phyloP scores from a whole-genome alignment of 257 asterid species.

The Coffea canephora region DNA sequence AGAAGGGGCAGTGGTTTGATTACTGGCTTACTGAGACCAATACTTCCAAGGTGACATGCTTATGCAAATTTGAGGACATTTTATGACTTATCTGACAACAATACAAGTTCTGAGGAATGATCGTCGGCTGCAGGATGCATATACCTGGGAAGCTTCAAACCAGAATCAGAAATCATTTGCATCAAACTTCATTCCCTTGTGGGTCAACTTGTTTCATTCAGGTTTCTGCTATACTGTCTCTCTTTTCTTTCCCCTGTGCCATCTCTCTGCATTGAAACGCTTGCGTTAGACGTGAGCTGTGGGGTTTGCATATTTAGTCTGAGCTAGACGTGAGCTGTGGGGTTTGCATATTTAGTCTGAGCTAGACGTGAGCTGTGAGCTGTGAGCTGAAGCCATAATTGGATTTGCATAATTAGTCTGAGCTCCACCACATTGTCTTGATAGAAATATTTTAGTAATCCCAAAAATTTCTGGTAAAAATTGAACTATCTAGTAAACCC shows the following conservation, averaged over 20 bases:
- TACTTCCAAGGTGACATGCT: constrained; percentile 34
- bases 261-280: background rate
- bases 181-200: constrained; percentile 80
- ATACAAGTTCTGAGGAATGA: background rate
- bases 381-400: background rate
- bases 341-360: constrained; percentile 4
- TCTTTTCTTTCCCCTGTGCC: background rate
- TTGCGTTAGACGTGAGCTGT: background rate
- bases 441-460: background rate
- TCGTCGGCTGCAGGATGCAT: constrained; percentile 34
- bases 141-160: constrained; percentile 53
- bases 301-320: constrained; percentile 4
- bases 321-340: background rate
- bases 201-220: constrained; percentile 61
- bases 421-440: background rate
- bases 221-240: constrained; percentile 38
- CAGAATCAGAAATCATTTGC: constrained; percentile 63
- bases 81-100: background rate
- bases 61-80: background rate
- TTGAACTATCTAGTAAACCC: background rate
- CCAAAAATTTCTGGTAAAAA: background rate
- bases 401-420: constrained; percentile 4
- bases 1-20: constrained; percentile 86
- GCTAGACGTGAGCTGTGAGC: background rate
- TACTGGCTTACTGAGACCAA: constrained; percentile 55